Percentiles rank a stretch among this genome's conserved stretches.
Evolutionary conservation across 371 early-diverging fungal species (phyloP).

Genomic region (Syncephalastrum sp.): DNA sequence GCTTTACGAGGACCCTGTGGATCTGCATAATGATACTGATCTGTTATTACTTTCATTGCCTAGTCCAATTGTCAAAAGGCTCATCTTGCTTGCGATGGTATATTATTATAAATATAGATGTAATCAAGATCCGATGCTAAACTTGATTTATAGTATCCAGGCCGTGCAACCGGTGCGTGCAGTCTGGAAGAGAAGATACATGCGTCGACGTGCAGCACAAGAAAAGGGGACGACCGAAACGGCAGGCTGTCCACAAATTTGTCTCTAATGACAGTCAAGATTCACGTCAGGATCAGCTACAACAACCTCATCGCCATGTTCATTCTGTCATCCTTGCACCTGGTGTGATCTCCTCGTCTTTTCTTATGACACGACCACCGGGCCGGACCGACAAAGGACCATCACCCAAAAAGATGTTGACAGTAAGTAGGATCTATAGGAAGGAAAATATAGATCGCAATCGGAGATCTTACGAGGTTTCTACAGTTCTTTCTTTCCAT

Average conservation of each 20-base stretch:
- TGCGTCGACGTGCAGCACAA: slow-evolving; percentile 81
- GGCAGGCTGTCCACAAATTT: slow-evolving; percentile 45
- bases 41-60: slow-evolving; percentile 2
- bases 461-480: neutral
- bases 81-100: slow-evolving; percentile 54
- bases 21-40: neutral
- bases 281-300: neutral
- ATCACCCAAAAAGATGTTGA: slow-evolving; percentile 6
- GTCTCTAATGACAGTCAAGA: neutral
- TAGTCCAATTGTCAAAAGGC: slow-evolving; percentile 47
- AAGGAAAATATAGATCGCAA: neutral
- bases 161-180: slow-evolving; percentile 75
- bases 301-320: neutral
- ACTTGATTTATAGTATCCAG: slow-evolving; percentile 49
- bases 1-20: neutral
- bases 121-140: neutral
- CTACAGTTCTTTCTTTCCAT: slow-evolving; percentile 44
- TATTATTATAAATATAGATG: neutral
- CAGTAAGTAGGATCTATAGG: neutral
- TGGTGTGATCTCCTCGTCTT: neutral
- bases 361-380: slow-evolving; percentile 7
- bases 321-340: neutral
- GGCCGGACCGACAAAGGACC: slow-evolving; percentile 1
- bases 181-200: slow-evolving; percentile 64
- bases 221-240: slow-evolving; percentile 77